Percentiles rank a stretch among this genome's conserved stretches.
These are phyloP conservation scores for Trametes coccinea DNA, from an alignment of 768 basidiomycete genomes.

Conservation along the genomic window DNA sequence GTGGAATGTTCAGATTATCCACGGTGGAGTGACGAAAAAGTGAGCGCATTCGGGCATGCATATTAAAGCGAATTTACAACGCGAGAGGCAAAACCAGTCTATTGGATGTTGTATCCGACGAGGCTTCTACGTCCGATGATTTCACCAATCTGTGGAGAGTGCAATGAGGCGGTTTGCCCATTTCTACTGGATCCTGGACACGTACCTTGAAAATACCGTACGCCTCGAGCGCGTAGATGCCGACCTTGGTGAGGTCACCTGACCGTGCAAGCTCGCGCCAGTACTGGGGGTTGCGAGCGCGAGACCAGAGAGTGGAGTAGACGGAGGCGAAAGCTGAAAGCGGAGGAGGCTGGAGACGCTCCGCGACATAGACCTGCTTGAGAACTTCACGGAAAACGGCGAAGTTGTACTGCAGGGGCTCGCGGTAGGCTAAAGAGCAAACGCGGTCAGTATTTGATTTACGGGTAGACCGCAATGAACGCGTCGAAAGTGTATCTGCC, in stretches of 20 bases:
- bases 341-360: constrained; percentile 66
- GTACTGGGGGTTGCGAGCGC: constrained; percentile 56
- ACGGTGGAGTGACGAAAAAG: background rate
- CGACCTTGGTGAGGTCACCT: constrained; percentile 69
- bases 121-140: constrained; percentile 80
- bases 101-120: constrained; percentile 71
- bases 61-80: constrained; percentile 12
- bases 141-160: constrained; percentile 68
- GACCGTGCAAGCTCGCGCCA: constrained; percentile 59
- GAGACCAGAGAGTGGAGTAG: constrained; percentile 66
- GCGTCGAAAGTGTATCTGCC: too few relatives aligned
- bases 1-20: background rate
- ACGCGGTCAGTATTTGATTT: background rate
- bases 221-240: constrained; percentile 80
- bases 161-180: background rate
- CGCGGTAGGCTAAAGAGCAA: constrained; percentile 58
- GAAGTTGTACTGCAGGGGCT: constrained; percentile 79
- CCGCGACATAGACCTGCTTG: constrained; percentile 54
- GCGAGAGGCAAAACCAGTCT: constrained; percentile 9
- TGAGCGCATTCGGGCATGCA: constrained; percentile 3
- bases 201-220: constrained; percentile 87
- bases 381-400: constrained; percentile 71
- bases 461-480: too few relatives aligned
- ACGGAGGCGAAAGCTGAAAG: constrained; percentile 52
- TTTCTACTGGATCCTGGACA: constrained; percentile 3